Base-by-base conservation (phyloP, 1,284 basidiomycete genomes). In the Tylopilus sp. region DNA sequence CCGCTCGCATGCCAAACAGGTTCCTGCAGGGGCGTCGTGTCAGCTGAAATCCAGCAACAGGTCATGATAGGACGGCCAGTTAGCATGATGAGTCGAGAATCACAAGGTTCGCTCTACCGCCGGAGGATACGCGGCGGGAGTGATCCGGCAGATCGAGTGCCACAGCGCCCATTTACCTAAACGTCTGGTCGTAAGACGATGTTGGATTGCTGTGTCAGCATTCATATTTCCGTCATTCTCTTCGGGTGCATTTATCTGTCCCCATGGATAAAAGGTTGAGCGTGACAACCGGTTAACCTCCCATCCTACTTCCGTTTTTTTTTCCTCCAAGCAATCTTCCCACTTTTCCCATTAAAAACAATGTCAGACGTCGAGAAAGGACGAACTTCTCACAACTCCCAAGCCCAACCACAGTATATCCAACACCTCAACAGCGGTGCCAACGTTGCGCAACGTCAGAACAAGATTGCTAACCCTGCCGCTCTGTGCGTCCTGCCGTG, bases 381-480 rank as follows among this genome's bases (percentile, higher is more conserved):
- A 15, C 54, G 53, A 18, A 48, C 45, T 42, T 57, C 55, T 51
- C 55, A 63, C 30, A 43, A 11, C 18, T 36, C 34, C 19, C 34
- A 36, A 13, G 19, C 55, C n/a, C 53, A 23, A 23, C 21, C 21
- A 23, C 21, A 56, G 1, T 43, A 47, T 30, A 30, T 51, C 34
- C 52, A 53, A 28, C 52, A 61, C 48, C 53, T 23, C 21, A 23
- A 54, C 23, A 53, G 53, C 5, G 43, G 18, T 12, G 4, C 52
- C 52, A 49, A 58, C 38, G 38, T 47, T 53, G 61, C 44, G 38
- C 48, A 53, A 19, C 55, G 42, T 2, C 38, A 48, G 31, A 15
- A 35, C 49, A 66, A 55, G 54, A 68, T 83, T 12, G 81, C 71
- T 30, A 82, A 82, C 61, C 79, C 81, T 1, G 76, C 64, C 18